These are phyloP conservation scores for Cutaneotrichosporon sp. DNA, from an alignment of 1,284 basidiomycete species.

Conservation along the genomic window DNA sequence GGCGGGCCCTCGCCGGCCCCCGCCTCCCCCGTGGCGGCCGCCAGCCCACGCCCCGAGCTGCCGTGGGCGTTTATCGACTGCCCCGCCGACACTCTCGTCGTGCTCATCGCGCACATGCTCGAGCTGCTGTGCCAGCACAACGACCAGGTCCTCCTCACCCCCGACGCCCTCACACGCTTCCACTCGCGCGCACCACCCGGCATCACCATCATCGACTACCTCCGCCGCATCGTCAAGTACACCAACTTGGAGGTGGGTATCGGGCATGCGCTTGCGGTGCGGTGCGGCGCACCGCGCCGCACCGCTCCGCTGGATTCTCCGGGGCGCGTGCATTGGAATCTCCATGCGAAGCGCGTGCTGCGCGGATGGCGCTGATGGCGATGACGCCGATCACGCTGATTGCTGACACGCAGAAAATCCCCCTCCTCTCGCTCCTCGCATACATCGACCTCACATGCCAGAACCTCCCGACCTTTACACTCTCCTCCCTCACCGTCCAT, in stretches of 20 bases:
- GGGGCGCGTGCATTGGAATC: background rate
- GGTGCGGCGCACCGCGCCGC: background rate
- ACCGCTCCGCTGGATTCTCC: background rate
- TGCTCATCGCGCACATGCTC: slow-evolving; percentile 92
- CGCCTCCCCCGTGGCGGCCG: background rate
- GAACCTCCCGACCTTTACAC: slow-evolving; percentile 78
- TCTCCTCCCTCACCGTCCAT: slow-evolving; percentile 92
- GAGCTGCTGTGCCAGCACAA: slow-evolving; percentile 88
- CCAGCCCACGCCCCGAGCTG: slow-evolving; percentile 30
- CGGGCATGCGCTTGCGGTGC: too few species aligned
- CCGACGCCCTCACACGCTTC: slow-evolving; percentile 73
- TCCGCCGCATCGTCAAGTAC: slow-evolving; percentile 85
- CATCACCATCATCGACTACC: slow-evolving; percentile 84
- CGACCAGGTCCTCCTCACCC: slow-evolving; percentile 68
- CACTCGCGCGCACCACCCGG: slow-evolving; percentile 84
- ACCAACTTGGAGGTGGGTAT: slow-evolving; percentile 86
- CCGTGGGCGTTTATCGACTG: slow-evolving; percentile 61
- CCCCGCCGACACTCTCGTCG: slow-evolving; percentile 74
- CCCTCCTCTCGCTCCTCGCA: slow-evolving; percentile 81
- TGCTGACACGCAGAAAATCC: slow-evolving; percentile 66
- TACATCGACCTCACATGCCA: slow-evolving; percentile 94
- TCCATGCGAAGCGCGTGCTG: background rate
- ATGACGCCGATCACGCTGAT: background rate
- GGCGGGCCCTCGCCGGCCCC: slow-evolving; percentile 13
- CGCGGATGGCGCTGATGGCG: background rate